Evolutionary conservation across 495 filamentous ascomycete species (phyloP), one percentile per base, ranked within the genome.

Genomic region (Sporormia fimetaria): DNA sequence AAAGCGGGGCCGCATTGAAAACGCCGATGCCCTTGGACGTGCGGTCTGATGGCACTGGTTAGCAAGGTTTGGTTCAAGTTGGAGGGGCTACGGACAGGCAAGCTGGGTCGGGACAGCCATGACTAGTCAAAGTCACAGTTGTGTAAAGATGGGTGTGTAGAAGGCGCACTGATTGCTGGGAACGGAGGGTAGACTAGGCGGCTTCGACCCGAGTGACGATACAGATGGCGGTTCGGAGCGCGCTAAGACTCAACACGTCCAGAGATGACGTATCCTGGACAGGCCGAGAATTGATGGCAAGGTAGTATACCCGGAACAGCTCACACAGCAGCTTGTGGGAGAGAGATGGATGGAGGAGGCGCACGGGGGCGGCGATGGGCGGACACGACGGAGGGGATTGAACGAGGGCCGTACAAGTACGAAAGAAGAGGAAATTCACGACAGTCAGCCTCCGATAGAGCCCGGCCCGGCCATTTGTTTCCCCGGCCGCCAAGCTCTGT

Each of bases 1-100:
- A 98, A 52, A 83, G 72, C 40, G 90, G 90, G 40, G 75, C 78
- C 39, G 84, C 86, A 67, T 96, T 80, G 63, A 92, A 73, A 63
- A 95, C 73, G 54, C 87, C 87, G 68, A 98, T 85, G 51, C 77
- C 81, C 75, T 94, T 95, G 64, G 88, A 78, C 61, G 90, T 94
- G 59, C 90, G 84, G 73, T 81, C 77, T 81, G 27, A 16, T 17
- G 20, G n/a, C 21, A 30, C 25, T 14, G 4, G 26, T 47, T 37
- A 42, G 44, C 37, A 22, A 6, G 21, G 5, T 11, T 22, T 7
- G 23, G 12, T 8, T 9, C 12, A 14, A 23, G 14, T n/a, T 33
- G 18, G 36, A 18, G 21, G 25, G 12, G 21, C 10, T 11, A 40
- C 47, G 9, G 60, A 81, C 76, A 93, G 57, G 83, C 83, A 74